phyloP scores from a whole-genome alignment of 352 stramenopile species.

The Elongisporangium prolatum region DNA sequence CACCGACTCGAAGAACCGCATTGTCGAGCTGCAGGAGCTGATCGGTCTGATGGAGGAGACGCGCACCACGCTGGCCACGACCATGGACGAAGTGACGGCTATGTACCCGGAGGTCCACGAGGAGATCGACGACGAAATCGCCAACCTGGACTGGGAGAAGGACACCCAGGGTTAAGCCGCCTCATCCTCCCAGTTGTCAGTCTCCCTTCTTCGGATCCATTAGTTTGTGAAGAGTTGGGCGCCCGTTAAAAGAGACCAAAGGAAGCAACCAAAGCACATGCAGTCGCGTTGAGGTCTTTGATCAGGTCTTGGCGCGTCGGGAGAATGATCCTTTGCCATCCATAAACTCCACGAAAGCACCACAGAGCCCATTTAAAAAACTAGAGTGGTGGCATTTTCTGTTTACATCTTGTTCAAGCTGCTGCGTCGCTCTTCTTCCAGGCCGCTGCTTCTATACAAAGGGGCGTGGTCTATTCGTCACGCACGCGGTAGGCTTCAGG shows the following conservation, averaged over 20 bases:
- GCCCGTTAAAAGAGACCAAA: background rate
- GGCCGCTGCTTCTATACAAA: background rate
- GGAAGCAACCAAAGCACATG: background rate
- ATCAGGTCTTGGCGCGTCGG: background rate
- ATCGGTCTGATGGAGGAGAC: conserved; percentile 82
- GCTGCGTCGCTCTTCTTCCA: background rate
- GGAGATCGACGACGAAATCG: conserved; percentile 88
- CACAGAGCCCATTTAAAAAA: background rate
- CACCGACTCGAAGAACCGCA: conserved; percentile 79
- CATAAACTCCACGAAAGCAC: background rate
- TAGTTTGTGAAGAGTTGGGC: background rate
- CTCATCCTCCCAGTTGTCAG: background rate
- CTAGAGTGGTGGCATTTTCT: background rate
- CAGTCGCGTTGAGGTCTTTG: background rate
- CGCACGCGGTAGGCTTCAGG: conserved; percentile 75
- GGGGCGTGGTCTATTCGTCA: conserved; percentile 11
- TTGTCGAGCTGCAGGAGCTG: conserved; percentile 82
- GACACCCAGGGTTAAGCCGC: conserved; percentile 68
- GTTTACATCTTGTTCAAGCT: background rate
- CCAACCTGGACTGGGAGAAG: conserved; percentile 88
- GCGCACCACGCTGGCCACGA: conserved; percentile 78
- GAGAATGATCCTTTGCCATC: background rate
- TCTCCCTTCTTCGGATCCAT: background rate
- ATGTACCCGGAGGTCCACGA: conserved; percentile 84
- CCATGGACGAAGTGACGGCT: conserved; percentile 79